A percentile compares a stretch with the other conserved stretches of the same genome.
These are phyloP conservation scores for Kuraishia molischiana DNA, from an alignment of 805 yeast species.

Conservation along the genomic window DNA sequence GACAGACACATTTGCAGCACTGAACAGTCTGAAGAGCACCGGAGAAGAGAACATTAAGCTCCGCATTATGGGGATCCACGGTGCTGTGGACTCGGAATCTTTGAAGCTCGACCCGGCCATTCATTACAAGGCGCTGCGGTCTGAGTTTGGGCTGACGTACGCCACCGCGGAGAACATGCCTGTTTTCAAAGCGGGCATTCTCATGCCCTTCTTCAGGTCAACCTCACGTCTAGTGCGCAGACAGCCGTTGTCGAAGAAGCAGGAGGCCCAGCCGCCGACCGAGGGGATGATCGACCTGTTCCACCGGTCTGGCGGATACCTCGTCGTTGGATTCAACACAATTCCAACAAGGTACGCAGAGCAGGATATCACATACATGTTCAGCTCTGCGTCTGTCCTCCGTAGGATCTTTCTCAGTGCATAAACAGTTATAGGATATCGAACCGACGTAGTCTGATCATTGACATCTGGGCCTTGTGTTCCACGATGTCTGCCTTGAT, in stretches of 20 bases:
- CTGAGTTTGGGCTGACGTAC: conserved; percentile 43
- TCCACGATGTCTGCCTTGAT: conserved; percentile 13
- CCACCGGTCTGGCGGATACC: conserved; percentile 41
- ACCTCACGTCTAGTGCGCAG: conserved; percentile 27
- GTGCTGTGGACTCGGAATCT: conserved; percentile 8
- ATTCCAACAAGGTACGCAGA: conserved; percentile 19
- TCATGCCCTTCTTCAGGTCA: conserved; percentile 41
- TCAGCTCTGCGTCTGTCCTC: conserved; percentile 33
- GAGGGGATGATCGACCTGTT: conserved; percentile 27
- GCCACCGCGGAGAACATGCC: conserved; percentile 15
- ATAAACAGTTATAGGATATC: not conserved
- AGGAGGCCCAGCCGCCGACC: conserved; percentile 5
- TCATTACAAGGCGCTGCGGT: conserved; percentile 34
- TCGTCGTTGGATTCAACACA: conserved; percentile 36
- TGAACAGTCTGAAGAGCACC: conserved; percentile 23
- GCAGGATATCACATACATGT: conserved; percentile 32
- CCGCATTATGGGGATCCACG: conserved; percentile 36
- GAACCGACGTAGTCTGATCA: conserved; percentile 10
- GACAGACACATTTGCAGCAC: conserved; percentile 30
- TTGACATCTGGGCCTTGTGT: conserved; percentile 16
- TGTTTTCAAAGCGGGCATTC: conserved; percentile 36
- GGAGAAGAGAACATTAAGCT: conserved; percentile 32
- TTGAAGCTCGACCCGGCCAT: conserved; percentile 23
- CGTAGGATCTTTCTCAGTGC: conserved; percentile 34
- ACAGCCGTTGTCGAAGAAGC: conserved; percentile 15